Percentiles rank a stretch among this genome's conserved stretches.
Conservation (phyloP, 2,329 filamentous ascomycete genomes). For the Fusarium sp. region DNA sequence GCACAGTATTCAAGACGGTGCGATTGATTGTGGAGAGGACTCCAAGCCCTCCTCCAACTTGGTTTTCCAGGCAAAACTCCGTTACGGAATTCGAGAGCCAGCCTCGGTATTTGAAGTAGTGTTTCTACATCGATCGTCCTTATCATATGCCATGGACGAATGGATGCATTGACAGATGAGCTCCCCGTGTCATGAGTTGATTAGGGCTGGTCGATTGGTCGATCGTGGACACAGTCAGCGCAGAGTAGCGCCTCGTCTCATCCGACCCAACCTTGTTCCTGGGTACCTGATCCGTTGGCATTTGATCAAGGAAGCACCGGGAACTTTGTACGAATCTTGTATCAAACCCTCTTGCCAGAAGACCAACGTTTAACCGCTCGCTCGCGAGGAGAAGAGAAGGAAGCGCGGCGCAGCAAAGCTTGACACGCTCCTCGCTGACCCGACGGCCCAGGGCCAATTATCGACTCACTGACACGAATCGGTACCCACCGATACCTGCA, state of each 20-base stretch:
- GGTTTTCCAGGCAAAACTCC: constrained; percentile 22
- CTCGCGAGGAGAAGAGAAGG: neutral
- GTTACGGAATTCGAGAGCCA: neutral
- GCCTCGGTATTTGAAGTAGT: neutral
- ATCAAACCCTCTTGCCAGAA: neutral
- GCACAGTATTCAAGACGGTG: constrained; percentile 36
- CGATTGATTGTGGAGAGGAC: constrained; percentile 37
- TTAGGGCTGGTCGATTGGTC: constrained; percentile 13
- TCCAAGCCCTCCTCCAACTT: constrained; percentile 9
- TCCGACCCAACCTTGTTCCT: constrained; percentile 40
- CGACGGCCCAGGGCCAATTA: constrained; percentile 5
- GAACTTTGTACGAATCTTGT: neutral
- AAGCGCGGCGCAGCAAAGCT: neutral
- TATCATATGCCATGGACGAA: constrained; percentile 9
- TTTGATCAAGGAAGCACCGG: neutral
- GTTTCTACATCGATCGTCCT: neutral
- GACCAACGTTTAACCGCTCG: neutral
- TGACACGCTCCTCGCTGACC: neutral
- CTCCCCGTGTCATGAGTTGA: constrained; percentile 7
- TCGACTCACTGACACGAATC: constrained; percentile 7
- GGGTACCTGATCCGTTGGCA: constrained; percentile 32
- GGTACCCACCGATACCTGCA: constrained; percentile 34
- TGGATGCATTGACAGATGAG: constrained; percentile 8
- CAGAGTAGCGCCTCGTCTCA: constrained; percentile 41
- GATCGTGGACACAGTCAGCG: constrained; percentile 30